Percentiles rank a stretch among this genome's conserved stretches.
Conservation (phyloP, 331 rosid species). For the Erythrophleum ivorense region DNA sequence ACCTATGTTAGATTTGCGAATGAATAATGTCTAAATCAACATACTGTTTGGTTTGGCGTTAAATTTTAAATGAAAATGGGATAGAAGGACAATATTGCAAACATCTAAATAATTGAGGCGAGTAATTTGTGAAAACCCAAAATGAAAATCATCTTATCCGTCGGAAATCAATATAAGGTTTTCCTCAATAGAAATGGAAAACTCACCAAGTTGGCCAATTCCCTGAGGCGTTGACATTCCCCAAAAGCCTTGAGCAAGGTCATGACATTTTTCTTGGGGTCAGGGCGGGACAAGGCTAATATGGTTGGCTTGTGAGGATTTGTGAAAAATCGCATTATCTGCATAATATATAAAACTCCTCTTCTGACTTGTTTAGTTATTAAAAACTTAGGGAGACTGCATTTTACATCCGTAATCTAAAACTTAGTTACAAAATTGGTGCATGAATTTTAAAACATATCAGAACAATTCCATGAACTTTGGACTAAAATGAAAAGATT, state of each 20-base stretch:
- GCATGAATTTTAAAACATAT: neutral
- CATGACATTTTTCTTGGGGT: constrained; percentile 79
- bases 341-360: constrained; percentile 22
- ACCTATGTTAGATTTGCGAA: no score
- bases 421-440: neutral
- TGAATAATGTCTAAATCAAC: no score
- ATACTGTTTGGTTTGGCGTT: no score
- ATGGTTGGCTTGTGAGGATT: constrained; percentile 86
- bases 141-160: neutral
- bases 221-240: constrained; percentile 74
- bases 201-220: constrained; percentile 79
- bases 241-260: constrained; percentile 85
- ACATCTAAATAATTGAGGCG: neutral
- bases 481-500: neutral
- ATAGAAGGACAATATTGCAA: no score
- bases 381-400: no score
- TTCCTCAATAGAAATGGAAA: neutral
- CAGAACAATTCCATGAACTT: neutral
- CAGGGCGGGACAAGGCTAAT: constrained; percentile 83
- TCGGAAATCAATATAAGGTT: neutral
- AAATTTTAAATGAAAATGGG: no score
- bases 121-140: neutral
- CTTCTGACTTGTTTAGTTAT: neutral
- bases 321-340: constrained; percentile 78
- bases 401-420: neutral